These are phyloP conservation scores for Dactylellina leptospora DNA, from an alignment of 2,329 filamentous ascomycete genomes.

Conservation along the genomic window DNA sequence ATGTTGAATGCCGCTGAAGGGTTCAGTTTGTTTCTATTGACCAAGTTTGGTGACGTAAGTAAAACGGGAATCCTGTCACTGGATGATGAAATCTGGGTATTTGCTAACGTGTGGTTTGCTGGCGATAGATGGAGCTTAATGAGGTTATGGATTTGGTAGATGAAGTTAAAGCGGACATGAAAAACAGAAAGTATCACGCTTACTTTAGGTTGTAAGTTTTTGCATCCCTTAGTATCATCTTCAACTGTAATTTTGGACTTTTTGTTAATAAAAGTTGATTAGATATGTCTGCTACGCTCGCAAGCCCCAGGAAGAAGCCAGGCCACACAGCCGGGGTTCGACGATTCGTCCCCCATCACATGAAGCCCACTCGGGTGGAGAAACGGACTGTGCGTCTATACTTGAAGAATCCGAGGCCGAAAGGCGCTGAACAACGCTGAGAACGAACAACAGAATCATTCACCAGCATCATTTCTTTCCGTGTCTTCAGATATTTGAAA, in stretches of 20 bases:
- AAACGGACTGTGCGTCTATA: slow-evolving; percentile 41
- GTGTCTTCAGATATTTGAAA: too few relatives aligned
- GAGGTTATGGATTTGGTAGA: slow-evolving; percentile 51
- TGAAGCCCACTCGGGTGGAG: slow-evolving; percentile 29
- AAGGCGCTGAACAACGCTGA: neutral
- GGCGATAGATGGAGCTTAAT: slow-evolving; percentile 24
- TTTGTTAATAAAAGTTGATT: neutral
- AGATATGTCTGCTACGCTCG: slow-evolving; percentile 46
- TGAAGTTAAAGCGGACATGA: slow-evolving; percentile 51
- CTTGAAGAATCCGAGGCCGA: slow-evolving; percentile 18
- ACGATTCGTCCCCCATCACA: slow-evolving; percentile 20
- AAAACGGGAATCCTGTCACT: neutral
- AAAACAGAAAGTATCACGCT: slow-evolving; percentile 44
- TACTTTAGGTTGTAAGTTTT: slow-evolving; percentile 54
- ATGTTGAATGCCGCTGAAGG: slow-evolving; percentile 56
- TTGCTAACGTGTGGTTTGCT: neutral
- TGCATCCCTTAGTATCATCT: neutral
- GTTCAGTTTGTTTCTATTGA: slow-evolving; percentile 55
- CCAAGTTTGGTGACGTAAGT: slow-evolving; percentile 54
- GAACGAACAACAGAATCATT: too few relatives aligned
- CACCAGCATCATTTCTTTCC: too few relatives aligned
- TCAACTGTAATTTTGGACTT: neutral
- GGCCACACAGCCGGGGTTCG: slow-evolving; percentile 30
- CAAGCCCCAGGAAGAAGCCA: slow-evolving; percentile 19
- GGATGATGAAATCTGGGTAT: neutral